Conservation (phyloP, 306 rosid species). For the Carpinus fangiana region DNA sequence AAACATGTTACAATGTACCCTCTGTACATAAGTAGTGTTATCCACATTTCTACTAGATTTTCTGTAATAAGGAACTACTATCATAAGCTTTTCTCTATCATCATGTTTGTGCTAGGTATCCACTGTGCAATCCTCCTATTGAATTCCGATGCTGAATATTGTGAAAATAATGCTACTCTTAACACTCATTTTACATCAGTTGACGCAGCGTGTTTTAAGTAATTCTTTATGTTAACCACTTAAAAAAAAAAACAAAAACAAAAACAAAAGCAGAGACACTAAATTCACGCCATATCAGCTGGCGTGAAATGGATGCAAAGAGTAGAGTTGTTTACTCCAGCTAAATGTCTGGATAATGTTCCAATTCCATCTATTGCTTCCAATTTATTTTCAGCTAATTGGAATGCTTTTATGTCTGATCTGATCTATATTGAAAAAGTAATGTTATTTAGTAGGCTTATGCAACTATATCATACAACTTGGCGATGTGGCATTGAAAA, state of each 20-base stretch:
- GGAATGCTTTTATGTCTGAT: neutral
- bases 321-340: too few species aligned
- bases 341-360: too few species aligned
- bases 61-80: neutral
- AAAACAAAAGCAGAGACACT: too few species aligned
- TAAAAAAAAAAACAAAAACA: too few species aligned
- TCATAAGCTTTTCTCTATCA: neutral
- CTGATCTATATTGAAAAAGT: neutral
- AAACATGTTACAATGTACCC: neutral
- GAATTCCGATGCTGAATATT: neutral
- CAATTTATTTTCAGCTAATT: neutral
- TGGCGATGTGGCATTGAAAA: too few species aligned
- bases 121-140: neutral
- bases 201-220: too few species aligned
- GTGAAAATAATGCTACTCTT: neutral
- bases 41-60: neutral
- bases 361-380: neutral
- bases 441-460: neutral
- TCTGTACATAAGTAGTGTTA: conserved; percentile 15
- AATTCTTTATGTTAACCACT: too few species aligned
- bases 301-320: too few species aligned
- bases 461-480: too few species aligned
- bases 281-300: too few species aligned
- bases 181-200: too few species aligned
- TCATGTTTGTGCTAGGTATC: neutral